Conservation (phyloP, 805 yeast genomes). For the Scheffersomyces spartinae region DNA sequence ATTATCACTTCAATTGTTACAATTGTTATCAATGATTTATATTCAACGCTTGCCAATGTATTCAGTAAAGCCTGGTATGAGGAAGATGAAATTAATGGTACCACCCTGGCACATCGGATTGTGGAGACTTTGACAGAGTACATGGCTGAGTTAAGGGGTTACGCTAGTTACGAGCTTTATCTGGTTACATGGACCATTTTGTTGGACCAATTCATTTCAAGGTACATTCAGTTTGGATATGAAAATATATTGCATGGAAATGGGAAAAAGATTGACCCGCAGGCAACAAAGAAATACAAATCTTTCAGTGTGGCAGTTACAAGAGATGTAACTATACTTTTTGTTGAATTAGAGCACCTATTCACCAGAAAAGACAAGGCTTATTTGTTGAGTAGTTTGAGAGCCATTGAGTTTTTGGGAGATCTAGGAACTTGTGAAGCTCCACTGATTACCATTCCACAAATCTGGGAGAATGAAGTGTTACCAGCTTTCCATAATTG, state of each 20-base stretch:
- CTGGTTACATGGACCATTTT: slow-evolving; percentile 25
- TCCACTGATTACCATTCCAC: slow-evolving; percentile 21
- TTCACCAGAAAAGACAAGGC: slow-evolving; percentile 29
- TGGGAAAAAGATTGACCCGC: slow-evolving; percentile 31
- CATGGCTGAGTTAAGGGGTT: slow-evolving; percentile 48
- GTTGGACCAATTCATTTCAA: slow-evolving; percentile 25
- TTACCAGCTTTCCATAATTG: slow-evolving; percentile 64
- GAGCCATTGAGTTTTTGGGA: slow-evolving; percentile 29
- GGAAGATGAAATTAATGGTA: too few relatives aligned
- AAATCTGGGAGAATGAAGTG: slow-evolving; percentile 46
- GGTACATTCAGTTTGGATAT: slow-evolving; percentile 27
- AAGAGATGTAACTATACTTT: slow-evolving; percentile 27
- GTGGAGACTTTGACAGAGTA: slow-evolving; percentile 70
- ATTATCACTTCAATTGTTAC: slow-evolving; percentile 58
- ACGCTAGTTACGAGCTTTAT: slow-evolving; percentile 30
- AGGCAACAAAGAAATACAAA: slow-evolving; percentile 20
- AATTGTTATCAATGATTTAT: slow-evolving; percentile 63
- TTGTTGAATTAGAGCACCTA: slow-evolving; percentile 22
- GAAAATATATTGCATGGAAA: slow-evolving; percentile 29
- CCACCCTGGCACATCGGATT: slow-evolving; percentile 51
- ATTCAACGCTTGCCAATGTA: slow-evolving; percentile 45
- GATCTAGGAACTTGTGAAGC: slow-evolving; percentile 28
- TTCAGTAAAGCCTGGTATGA: slow-evolving; percentile 70
- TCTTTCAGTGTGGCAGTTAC: slow-evolving; percentile 27
- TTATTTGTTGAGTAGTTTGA: slow-evolving; percentile 25